Percentiles rank a stretch among this genome's conserved stretches.
Evolutionary conservation across 2,329 filamentous ascomycete genomes (phyloP).

Genomic region (Aspergillus nomiae): DNA sequence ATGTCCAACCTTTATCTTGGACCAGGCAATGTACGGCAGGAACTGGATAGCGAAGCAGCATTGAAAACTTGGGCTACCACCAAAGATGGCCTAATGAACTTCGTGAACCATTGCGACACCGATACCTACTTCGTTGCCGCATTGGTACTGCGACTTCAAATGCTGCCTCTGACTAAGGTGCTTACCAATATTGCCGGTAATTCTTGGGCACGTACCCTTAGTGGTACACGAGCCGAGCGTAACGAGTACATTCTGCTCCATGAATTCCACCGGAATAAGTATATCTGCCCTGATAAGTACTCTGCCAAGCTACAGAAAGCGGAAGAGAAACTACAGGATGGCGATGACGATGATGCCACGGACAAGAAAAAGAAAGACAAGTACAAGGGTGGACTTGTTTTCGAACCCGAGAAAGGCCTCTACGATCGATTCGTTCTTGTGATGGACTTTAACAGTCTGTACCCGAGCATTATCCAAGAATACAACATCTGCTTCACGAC

Average conservation of each 20-base stretch:
- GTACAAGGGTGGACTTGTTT: constrained; percentile 97
- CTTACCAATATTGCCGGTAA: constrained; percentile 96
- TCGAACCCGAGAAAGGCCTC: constrained; percentile 94
- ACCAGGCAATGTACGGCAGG: constrained; percentile 70
- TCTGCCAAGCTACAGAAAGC: constrained; percentile 73
- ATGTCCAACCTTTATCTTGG: constrained; percentile 92
- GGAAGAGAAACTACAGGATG: constrained; percentile 69
- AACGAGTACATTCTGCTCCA: constrained; percentile 99
- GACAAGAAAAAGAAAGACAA: constrained; percentile 98
- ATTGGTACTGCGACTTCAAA: constrained; percentile 82
- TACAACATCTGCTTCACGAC: constrained; percentile 99
- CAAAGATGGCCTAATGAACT: constrained; percentile 86
- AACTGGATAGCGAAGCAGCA: constrained; percentile 85
- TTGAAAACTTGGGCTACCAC: constrained; percentile 84
- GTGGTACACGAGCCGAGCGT: constrained; percentile 91
- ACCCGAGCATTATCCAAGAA: constrained; percentile 98
- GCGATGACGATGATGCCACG: constrained; percentile 64
- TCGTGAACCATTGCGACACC: constrained; percentile 88
- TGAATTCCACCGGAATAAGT: constrained; percentile 95
- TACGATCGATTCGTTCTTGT: constrained; percentile 98
- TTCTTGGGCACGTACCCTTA: constrained; percentile 95
- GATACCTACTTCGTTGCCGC: constrained; percentile 97
- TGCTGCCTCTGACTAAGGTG: constrained; percentile 91
- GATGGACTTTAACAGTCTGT: constrained; percentile 99
- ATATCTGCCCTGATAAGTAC: constrained; percentile 95